These are phyloP conservation scores for Artomyces pyxidatus DNA, from an alignment of 768 basidiomycete genomes.

Conservation along the genomic window DNA sequence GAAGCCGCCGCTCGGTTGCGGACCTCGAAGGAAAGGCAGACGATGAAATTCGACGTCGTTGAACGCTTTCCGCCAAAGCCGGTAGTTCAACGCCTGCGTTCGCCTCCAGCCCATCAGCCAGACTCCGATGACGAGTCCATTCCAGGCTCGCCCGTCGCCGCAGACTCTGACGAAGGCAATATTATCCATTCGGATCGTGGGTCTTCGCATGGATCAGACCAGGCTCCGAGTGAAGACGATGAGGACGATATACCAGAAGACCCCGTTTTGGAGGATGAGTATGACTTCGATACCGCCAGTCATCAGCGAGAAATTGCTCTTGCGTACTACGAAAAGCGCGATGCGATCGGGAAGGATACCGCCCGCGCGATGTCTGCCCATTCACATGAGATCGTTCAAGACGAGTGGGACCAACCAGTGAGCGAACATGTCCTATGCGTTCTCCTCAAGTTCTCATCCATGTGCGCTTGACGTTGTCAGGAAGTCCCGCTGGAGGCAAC, in stretches of 20 bases:
- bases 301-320: constrained; percentile 72
- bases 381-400: constrained; percentile 28
- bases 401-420: constrained; percentile 40
- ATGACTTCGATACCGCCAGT: constrained; percentile 52
- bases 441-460: too few relatives aligned
- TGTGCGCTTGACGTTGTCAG: too few relatives aligned
- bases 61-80: constrained; percentile 42
- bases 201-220: background rate
- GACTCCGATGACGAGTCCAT: constrained; percentile 72
- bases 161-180: constrained; percentile 28
- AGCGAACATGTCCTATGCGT: constrained; percentile 12
- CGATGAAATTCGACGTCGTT: constrained; percentile 64
- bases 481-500: constrained; percentile 36
- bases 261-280: constrained; percentile 38
- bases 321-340: constrained; percentile 59
- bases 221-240: constrained; percentile 11
- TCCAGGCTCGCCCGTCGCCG: constrained; percentile 22
- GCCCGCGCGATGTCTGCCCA: constrained; percentile 43
- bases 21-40: constrained; percentile 26
- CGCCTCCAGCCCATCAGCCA: constrained; percentile 16
- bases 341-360: constrained; percentile 45
- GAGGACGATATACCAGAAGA: constrained; percentile 25
- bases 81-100: constrained; percentile 18
- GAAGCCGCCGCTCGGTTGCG: constrained; percentile 33
- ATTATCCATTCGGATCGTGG: constrained; percentile 16